These are phyloP conservation scores for Nigrospora oryzae DNA, from an alignment of 2,329 filamentous ascomycete species.

Conservation along the genomic window DNA sequence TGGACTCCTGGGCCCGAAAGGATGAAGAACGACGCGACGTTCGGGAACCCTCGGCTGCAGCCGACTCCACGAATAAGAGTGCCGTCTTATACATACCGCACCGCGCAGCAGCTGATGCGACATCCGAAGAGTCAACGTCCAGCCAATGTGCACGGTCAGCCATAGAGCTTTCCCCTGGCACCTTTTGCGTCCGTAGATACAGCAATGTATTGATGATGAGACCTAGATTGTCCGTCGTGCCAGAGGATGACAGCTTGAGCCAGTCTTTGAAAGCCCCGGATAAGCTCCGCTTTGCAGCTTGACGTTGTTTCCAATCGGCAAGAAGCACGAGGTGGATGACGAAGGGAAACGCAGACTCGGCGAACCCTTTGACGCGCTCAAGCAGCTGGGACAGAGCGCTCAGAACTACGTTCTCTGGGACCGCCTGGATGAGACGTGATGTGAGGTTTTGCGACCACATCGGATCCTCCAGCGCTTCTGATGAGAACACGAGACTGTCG, in stretches of 20 bases:
- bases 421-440: slow-evolving; percentile 50
- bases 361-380: slow-evolving; percentile 56
- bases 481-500: slow-evolving; percentile 24
- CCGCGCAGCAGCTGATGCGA: slow-evolving; percentile 61
- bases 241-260: slow-evolving; percentile 40
- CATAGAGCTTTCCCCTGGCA: slow-evolving; percentile 68
- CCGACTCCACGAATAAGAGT: slow-evolving; percentile 72
- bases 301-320: slow-evolving; percentile 55
- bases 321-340: slow-evolving; percentile 75
- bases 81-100: slow-evolving; percentile 87
- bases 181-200: slow-evolving; percentile 76
- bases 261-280: slow-evolving; percentile 59
- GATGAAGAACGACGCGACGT: slow-evolving; percentile 60
- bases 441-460: slow-evolving; percentile 57
- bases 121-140: slow-evolving; percentile 66
- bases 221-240: slow-evolving; percentile 54
- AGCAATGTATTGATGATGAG: slow-evolving; percentile 72
- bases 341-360: slow-evolving; percentile 70
- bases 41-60: slow-evolving; percentile 34
- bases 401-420: slow-evolving; percentile 58
- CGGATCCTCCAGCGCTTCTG: slow-evolving; percentile 31
- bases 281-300: slow-evolving; percentile 49
- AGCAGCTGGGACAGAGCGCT: slow-evolving; percentile 61
- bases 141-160: slow-evolving; percentile 79
- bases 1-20: slow-evolving; percentile 43